Percentiles rank a stretch among this genome's conserved stretches.
Conservation (phyloP, 2,329 filamentous ascomycete species). For the Claviceps sp. region DNA sequence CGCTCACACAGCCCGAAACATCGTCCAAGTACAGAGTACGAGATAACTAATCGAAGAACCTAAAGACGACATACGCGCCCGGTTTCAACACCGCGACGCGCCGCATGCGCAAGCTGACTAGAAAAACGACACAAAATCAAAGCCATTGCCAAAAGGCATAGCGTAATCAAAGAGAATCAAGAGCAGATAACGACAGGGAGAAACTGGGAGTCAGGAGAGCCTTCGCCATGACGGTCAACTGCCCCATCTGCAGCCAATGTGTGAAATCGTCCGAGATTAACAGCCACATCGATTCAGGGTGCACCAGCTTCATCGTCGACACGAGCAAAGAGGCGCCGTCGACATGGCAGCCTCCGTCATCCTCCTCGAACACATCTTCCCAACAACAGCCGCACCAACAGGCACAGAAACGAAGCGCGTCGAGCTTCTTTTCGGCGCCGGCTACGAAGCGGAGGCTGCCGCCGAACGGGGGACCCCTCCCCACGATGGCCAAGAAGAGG, state of each 20-base stretch:
- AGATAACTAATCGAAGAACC: too few relatives aligned
- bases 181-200: not conserved
- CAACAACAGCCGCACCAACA: slow-evolving; percentile 25
- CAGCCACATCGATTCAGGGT: slow-evolving; percentile 76
- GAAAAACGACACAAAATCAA: not conserved
- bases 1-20: too few relatives aligned
- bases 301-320: slow-evolving; percentile 52
- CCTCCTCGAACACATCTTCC: slow-evolving; percentile 11
- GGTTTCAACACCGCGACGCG: too few relatives aligned
- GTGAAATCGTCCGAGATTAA: slow-evolving; percentile 72
- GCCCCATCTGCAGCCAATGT: slow-evolving; percentile 66
- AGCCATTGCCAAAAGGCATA: not conserved
- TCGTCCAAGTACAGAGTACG: too few relatives aligned
- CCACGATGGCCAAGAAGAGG: slow-evolving; percentile 31
- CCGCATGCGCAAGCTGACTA: not conserved
- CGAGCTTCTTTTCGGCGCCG: slow-evolving; percentile 50
- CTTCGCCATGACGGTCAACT: slow-evolving; percentile 43
- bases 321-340: slow-evolving; percentile 17
- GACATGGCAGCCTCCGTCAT: slow-evolving; percentile 7
- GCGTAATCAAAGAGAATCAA: not conserved
- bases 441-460: slow-evolving; percentile 20
- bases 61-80: too few relatives aligned
- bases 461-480: slow-evolving; percentile 18
- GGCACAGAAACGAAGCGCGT: slow-evolving; percentile 35
- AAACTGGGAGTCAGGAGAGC: not conserved